Evolutionary conservation across 495 filamentous ascomycete species (phyloP).

Genomic region (Hapsidospora chrysogenum): DNA sequence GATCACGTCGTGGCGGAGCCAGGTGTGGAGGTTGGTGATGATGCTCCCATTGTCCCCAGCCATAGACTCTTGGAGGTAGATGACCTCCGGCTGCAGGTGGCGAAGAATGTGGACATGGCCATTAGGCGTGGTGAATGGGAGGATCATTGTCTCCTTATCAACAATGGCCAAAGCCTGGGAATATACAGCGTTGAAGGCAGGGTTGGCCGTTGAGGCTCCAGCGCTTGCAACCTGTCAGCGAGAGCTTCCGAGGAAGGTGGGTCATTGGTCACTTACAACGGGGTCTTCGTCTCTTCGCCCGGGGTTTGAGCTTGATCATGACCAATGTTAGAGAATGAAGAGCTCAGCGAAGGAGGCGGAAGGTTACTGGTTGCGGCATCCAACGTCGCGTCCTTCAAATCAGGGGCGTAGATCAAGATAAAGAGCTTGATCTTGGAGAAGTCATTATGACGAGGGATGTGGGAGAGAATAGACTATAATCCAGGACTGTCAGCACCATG

Average conservation of each 20-base stretch:
- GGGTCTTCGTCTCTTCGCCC: conserved; percentile 41
- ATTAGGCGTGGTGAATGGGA: conserved; percentile 66
- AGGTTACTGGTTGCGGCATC: conserved; percentile 27
- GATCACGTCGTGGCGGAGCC: conserved; percentile 71
- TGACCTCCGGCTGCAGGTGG: conserved; percentile 62
- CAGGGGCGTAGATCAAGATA: conserved; percentile 74
- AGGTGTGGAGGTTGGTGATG: conserved; percentile 56
- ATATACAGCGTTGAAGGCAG: conserved; percentile 60
- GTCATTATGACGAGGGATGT: conserved; percentile 61
- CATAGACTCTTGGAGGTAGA: conserved; percentile 72
- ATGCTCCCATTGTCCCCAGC: conserved; percentile 53
- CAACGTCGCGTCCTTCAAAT: conserved; percentile 45
- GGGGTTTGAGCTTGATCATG: conserved; percentile 56
- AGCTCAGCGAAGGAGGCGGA: conserved; percentile 49
- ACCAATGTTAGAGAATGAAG: conserved; percentile 77
- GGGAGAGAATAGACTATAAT: conserved; percentile 66
- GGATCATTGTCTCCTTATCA: conserved; percentile 65
- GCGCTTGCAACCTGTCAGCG: not conserved
- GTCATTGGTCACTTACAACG: conserved; percentile 21
- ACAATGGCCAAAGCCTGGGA: conserved; percentile 59
- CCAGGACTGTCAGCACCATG: too few species aligned
- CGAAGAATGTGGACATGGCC: conserved; percentile 72
- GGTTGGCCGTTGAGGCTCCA: conserved; percentile 20
- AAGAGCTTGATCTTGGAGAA: conserved; percentile 55
- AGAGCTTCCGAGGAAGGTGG: conserved; percentile 17